Percentiles rank a stretch among this genome's conserved stretches.
Evolutionary conservation across 2,329 filamentous ascomycete species (phyloP).

Genomic region (Cercospora janseana): DNA sequence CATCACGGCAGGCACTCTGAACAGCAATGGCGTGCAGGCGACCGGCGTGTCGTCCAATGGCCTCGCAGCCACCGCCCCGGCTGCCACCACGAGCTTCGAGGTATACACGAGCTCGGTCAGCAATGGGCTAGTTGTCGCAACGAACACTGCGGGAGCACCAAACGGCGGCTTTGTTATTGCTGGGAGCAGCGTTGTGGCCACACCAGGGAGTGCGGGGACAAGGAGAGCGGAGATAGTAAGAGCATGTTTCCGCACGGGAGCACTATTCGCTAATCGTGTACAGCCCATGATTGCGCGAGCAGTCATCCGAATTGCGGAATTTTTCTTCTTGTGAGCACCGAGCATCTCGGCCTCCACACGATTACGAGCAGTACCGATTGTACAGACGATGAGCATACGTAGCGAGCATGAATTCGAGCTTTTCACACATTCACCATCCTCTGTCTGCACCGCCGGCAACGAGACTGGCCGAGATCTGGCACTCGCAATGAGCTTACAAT

Average conservation of each 20-base stretch:
- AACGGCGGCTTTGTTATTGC: constrained; percentile 35
- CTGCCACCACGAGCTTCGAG: constrained; percentile 28
- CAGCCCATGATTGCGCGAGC: constrained; percentile 32
- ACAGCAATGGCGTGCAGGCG: constrained; percentile 29
- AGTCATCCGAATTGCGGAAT: constrained; percentile 30
- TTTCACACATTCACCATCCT: no score
- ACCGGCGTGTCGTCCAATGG: constrained; percentile 23
- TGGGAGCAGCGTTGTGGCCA: constrained; percentile 37
- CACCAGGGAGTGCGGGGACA: constrained; percentile 29
- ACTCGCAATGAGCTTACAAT: no score
- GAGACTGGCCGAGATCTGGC: no score
- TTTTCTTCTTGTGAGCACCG: constrained; percentile 26
- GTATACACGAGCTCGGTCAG: constrained; percentile 27
- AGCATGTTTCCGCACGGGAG: neutral
- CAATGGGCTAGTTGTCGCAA: constrained; percentile 29
- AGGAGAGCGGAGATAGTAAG: constrained; percentile 36
- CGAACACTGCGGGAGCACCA: constrained; percentile 17
- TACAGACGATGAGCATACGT: constrained; percentile 18
- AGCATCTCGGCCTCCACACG: neutral
- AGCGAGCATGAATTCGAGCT: constrained; percentile 23
- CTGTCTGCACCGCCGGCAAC: no score
- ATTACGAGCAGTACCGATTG: constrained; percentile 13
- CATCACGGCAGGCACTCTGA: constrained; percentile 37
- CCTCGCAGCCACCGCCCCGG: constrained; percentile 22
- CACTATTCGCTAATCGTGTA: constrained; percentile 22